phyloP scores from a whole-genome alignment of 2,329 filamentous ascomycete species.

The Penicillium sp. region DNA sequence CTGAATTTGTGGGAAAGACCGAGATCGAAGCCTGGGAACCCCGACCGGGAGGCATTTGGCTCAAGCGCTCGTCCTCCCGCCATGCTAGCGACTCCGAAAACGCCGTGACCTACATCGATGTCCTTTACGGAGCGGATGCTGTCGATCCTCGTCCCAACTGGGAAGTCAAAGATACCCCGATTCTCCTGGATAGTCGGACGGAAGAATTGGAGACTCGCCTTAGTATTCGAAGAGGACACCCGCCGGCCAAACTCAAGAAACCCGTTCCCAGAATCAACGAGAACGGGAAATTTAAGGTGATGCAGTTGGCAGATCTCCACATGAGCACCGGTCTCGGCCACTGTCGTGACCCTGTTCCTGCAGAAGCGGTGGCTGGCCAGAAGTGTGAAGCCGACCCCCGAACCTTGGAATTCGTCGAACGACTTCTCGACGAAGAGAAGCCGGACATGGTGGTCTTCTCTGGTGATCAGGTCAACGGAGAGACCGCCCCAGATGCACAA shows the following conservation, averaged over 20 bases:
- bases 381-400: conserved; percentile 88
- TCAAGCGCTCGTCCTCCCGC: conserved; percentile 69
- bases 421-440: conserved; percentile 84
- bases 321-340: conserved; percentile 82
- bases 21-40: conserved; percentile 71
- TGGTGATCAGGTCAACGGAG: conserved; percentile 94
- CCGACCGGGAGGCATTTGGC: conserved; percentile 74
- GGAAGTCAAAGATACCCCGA: conserved; percentile 70
- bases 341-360: conserved; percentile 83
- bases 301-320: conserved; percentile 94
- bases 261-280: conserved; percentile 75
- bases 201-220: conserved; percentile 69
- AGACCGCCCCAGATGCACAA: conserved; percentile 85
- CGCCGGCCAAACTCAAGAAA: conserved; percentile 59
- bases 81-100: conserved; percentile 72
- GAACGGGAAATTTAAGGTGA: conserved; percentile 93
- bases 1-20: conserved; percentile 51
- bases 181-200: conserved; percentile 64
- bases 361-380: conserved; percentile 63
- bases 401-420: conserved; percentile 83
- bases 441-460: conserved; percentile 89
- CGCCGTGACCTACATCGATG: conserved; percentile 76
- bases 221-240: conserved; percentile 71
- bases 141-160: conserved; percentile 86
- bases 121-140: conserved; percentile 86